Conservation (phyloP, 1,284 basidiomycete genomes). For the Cryptococcus sp. region DNA sequence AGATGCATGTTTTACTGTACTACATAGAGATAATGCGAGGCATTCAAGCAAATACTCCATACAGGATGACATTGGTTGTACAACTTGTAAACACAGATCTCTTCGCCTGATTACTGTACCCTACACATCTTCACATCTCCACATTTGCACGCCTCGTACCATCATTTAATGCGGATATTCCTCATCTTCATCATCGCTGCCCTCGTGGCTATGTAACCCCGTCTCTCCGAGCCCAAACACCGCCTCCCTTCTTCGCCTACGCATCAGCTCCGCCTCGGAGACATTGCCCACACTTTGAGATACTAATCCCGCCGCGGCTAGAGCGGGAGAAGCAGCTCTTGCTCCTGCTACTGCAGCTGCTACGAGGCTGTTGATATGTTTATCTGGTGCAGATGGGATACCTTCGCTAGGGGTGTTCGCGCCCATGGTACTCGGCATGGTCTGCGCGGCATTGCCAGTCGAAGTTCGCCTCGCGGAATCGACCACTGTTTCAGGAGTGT, state of each 20-base stretch:
- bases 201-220: conserved; percentile 19
- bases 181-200: conserved; percentile 24
- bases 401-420: neutral
- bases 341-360: conserved; percentile 45
- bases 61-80: too few species aligned
- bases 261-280: conserved; percentile 75
- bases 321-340: conserved; percentile 41
- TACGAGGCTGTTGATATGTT: conserved; percentile 33
- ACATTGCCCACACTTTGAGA: conserved; percentile 61
- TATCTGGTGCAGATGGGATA: conserved; percentile 12
- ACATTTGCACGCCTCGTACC: too few species aligned
- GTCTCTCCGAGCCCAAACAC: conserved; percentile 53
- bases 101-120: too few species aligned
- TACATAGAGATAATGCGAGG: too few species aligned
- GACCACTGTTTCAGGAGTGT: neutral
- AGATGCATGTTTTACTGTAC: too few species aligned
- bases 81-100: too few species aligned
- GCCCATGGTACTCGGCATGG: neutral
- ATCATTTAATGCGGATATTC: too few species aligned
- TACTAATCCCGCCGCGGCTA: conserved; percentile 43
- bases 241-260: conserved; percentile 63
- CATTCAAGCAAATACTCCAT: neutral
- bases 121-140: too few species aligned
- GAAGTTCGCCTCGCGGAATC: conserved; percentile 3
- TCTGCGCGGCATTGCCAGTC: neutral